A percentile compares a stretch with the other conserved stretches of the same genome.
Conservation (phyloP, 768 basidiomycete genomes). For the Leccinum boreale region DNA sequence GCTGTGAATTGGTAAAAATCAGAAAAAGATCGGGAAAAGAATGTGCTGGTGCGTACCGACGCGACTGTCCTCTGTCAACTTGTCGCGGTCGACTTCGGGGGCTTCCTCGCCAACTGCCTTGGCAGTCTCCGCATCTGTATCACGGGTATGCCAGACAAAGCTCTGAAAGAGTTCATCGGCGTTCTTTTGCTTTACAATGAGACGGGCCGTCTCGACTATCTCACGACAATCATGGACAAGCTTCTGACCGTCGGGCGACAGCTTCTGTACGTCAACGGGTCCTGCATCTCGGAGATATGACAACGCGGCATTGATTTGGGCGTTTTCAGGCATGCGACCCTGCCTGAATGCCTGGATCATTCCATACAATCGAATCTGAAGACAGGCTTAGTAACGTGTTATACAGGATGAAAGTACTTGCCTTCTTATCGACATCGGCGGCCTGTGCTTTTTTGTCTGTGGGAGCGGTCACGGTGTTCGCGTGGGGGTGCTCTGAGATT, state of each 20-base stretch:
- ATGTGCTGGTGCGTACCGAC: constrained; percentile 44
- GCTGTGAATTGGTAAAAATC: constrained; percentile 44
- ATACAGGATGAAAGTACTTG: constrained; percentile 8
- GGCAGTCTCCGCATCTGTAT: constrained; percentile 36
- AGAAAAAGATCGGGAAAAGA: not conserved
- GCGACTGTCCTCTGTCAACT: constrained; percentile 54
- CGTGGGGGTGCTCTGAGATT: constrained; percentile 52
- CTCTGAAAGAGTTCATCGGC: constrained; percentile 89
- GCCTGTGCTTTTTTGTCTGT: constrained; percentile 57
- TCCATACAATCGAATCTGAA: constrained; percentile 68
- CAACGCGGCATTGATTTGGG: constrained; percentile 73
- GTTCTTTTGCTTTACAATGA: constrained; percentile 82
- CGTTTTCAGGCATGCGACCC: constrained; percentile 76
- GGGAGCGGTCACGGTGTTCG: constrained; percentile 64
- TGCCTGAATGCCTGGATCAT: constrained; percentile 77
- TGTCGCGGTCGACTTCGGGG: constrained; percentile 52
- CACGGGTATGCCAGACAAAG: constrained; percentile 79
- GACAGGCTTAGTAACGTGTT: not conserved
- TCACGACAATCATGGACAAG: constrained; percentile 76
- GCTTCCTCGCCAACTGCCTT: constrained; percentile 41
- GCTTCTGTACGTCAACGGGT: constrained; percentile 58
- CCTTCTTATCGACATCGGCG: constrained; percentile 80
- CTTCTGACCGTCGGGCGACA: constrained; percentile 74
- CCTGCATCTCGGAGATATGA: constrained; percentile 58
- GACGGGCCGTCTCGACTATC: constrained; percentile 70